A percentile compares a stretch with the other conserved stretches of the same genome.
Conservation (phyloP, 75 land plant species). For the Larix kaempferi region DNA sequence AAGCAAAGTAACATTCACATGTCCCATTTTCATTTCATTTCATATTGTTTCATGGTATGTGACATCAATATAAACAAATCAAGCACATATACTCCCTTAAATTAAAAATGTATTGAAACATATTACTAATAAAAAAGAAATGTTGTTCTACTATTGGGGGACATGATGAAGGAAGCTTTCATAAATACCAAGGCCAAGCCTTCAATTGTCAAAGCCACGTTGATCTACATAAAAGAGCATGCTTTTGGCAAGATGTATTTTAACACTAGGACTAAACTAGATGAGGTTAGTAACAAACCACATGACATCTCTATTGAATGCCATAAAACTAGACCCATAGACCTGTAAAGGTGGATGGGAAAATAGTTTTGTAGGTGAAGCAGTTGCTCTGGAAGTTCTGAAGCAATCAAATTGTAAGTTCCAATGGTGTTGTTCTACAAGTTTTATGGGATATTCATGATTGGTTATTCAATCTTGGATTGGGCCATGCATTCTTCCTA, state of each 20-base stretch:
- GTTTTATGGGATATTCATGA: slow-evolving; percentile 86
- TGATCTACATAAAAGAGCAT: slow-evolving; percentile 56
- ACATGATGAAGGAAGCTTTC: slow-evolving; percentile 51
- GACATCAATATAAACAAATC: too few species aligned
- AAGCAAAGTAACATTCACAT: too few species aligned
- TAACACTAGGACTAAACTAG: slow-evolving; percentile 36
- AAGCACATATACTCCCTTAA: too few species aligned
- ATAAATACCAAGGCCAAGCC: slow-evolving; percentile 47
- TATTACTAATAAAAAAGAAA: too few species aligned
- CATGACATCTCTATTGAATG: slow-evolving; percentile 70
- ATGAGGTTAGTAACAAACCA: slow-evolving; percentile 20
- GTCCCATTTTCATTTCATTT: too few species aligned
- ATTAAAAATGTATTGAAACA: too few species aligned
- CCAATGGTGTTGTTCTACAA: slow-evolving; percentile 48
- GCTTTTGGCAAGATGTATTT: slow-evolving; percentile 53
- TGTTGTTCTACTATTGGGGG: slow-evolving; percentile 59
- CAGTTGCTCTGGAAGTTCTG: slow-evolving; percentile 76
- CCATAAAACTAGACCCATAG: slow-evolving; percentile 36
- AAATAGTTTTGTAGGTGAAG: slow-evolving; percentile 47
- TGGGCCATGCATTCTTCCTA: slow-evolving; percentile 51
- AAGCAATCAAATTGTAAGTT: slow-evolving; percentile 62
- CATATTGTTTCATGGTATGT: too few species aligned
- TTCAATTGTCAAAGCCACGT: slow-evolving; percentile 25
- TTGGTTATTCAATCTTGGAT: slow-evolving; percentile 59
- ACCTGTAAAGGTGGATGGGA: slow-evolving; percentile 72